Base-by-base conservation (phyloP, 495 filamentous ascomycete species). In the Aspergillus egyptiacus region DNA sequence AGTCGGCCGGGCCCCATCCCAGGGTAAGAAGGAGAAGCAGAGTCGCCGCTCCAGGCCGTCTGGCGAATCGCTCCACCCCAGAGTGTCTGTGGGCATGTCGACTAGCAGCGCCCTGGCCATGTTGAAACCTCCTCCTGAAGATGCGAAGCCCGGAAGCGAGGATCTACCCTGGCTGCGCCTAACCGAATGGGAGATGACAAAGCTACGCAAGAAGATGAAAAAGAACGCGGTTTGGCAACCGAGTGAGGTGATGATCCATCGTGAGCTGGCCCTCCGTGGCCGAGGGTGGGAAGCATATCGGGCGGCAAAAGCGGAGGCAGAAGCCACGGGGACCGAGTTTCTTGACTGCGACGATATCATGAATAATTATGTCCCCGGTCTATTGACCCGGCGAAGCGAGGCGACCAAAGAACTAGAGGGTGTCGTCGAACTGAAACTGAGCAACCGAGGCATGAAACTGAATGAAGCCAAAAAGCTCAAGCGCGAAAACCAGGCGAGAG, bases 201-300 rank as follows among this genome's bases (percentile, higher is more conserved):
- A 82, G 41, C 73, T 98, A 11, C 77, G 93, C 37, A 97, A 97
- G 69, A 79, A 88, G 43, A 98, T 98, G 93, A 98, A 98, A 72
- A 98, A 98, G 77, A 98, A 98, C 57, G 87, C 91, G 0, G 82
- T 90, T 6, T 98, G 93, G 93, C 83, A 83, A 30, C 93, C 93
- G 0, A 95, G 88, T 56, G 88, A 94, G 52, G 95, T 94, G 0
- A 98, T 98, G 93, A 91, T 97, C 35, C 79, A 89, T 18, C 80
- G 91, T 10, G 90, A 97, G 63, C 76, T 98, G 7, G 83, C 83
- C 35, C 71, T 76, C 7, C 73, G 87, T 15, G 85, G 84, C 11
- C 84, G 93, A 31, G 93, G 94, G 4, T 73, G 81, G 55, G 86
- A 88, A 32, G 80, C 79, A 13, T 95, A 86, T 56, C 78, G 78